A percentile compares a stretch with the other conserved stretches of the same genome.
These are phyloP conservation scores for Fraxinus dipetala DNA, from an alignment of 305 asterid genomes.

Conservation along the genomic window DNA sequence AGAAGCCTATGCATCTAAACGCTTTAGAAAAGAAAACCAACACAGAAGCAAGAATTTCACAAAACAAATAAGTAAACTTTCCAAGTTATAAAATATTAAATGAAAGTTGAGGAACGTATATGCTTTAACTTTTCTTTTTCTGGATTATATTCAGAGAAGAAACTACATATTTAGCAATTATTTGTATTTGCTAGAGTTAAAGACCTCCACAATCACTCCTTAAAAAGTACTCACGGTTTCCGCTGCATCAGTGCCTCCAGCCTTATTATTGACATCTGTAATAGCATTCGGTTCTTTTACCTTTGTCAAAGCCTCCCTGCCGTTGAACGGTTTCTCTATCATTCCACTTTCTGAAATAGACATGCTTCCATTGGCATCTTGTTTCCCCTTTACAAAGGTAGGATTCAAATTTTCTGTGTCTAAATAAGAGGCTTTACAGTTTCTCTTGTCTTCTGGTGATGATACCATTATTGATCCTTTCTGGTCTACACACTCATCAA, in stretches of 20 bases:
- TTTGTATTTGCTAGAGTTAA: neutral
- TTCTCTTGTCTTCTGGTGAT: slow-evolving; percentile 32
- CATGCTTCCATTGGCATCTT: slow-evolving; percentile 28
- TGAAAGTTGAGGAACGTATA: neutral
- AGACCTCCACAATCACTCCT: slow-evolving; percentile 9
- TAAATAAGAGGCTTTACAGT: slow-evolving; percentile 29
- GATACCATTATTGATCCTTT: slow-evolving; percentile 28
- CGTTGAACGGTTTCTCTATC: slow-evolving; percentile 26
- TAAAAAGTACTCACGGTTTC: slow-evolving; percentile 45
- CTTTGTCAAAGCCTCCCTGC: slow-evolving; percentile 27
- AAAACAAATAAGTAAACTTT: neutral
- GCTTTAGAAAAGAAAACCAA: neutral
- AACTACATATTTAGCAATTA: neutral
- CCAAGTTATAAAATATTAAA: neutral
- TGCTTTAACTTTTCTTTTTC: slow-evolving; percentile 5
- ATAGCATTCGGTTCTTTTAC: slow-evolving; percentile 28
- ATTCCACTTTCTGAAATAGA: slow-evolving; percentile 32
- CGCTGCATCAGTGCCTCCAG: slow-evolving; percentile 30
- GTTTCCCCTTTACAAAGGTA: slow-evolving; percentile 28
- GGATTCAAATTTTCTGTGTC: slow-evolving; percentile 63
- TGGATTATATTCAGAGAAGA: neutral
- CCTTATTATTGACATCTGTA: slow-evolving; percentile 29
- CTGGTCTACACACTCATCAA: slow-evolving; percentile 52
- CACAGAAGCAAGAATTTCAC: neutral
- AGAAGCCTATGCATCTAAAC: neutral